A percentile compares a stretch with the other conserved stretches of the same genome.
phyloP scores from a whole-genome alignment of 202 grass and related monocot genomes.

The Brachypodium distachyon region DNA sequence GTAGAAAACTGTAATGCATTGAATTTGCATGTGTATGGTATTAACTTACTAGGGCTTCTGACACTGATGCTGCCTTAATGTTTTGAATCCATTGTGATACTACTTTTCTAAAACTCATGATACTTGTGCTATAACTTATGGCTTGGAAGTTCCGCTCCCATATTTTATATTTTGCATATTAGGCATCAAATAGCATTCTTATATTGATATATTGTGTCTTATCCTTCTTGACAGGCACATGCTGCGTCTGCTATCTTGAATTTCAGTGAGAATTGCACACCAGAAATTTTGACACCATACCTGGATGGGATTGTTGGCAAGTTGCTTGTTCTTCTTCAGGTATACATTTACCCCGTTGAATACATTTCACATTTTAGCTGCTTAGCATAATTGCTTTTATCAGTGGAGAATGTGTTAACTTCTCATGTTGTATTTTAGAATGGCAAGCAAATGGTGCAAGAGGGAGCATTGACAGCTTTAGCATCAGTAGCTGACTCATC shows the following conservation, averaged over 20 bases:
- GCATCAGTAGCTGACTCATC: slow-evolving; percentile 99
- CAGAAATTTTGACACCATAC: slow-evolving; percentile 91
- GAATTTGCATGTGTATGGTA: not conserved
- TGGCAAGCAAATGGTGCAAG: slow-evolving; percentile 99
- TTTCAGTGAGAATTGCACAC: slow-evolving; percentile 97
- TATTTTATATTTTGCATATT: not conserved
- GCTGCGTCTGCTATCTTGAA: slow-evolving; percentile 95
- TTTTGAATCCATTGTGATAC: not conserved
- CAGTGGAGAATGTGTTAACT: not conserved
- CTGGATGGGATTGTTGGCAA: slow-evolving; percentile 87
- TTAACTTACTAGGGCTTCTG: not conserved
- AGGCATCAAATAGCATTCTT: not conserved
- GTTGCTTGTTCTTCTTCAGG: slow-evolving; percentile 89
- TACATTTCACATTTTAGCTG: slow-evolving; percentile 1
- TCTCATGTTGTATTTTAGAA: slow-evolving; percentile 41
- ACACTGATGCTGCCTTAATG: not conserved
- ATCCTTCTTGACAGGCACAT: slow-evolving; percentile 63
- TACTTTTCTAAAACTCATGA: not conserved
- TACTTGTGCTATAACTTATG: not conserved
- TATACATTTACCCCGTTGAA: not conserved
- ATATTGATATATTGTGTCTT: not conserved
- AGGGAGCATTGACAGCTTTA: slow-evolving; percentile 93
- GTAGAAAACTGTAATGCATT: not conserved
- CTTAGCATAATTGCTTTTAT: not conserved
- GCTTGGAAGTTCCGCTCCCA: not conserved